Base-by-base conservation (phyloP, 164 flowering plant species). In the Annona squamosa region DNA sequence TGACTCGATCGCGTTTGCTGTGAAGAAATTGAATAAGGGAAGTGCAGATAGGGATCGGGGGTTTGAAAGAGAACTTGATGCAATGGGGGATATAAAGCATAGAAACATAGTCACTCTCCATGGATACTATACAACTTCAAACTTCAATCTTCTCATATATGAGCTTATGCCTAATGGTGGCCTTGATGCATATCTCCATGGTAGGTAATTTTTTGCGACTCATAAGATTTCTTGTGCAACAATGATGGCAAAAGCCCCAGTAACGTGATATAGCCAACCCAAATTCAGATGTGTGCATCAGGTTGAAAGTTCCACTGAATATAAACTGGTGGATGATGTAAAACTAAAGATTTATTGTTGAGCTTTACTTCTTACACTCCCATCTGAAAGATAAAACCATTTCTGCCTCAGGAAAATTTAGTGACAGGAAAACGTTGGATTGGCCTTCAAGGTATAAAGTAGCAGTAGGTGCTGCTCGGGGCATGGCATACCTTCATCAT, bases 111-210 rank as follows among this genome's bases (percentile, higher is more conserved):
- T 95, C 6, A 87, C 90, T 65, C 97, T 93, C 63, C 88, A 89
- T 80, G 99, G 98, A 78, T 92, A 93, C 68, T 95, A 82, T 85
- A 85, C 88, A 47, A 81, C 93, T 13, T 82, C 89, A 70, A 86
- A 86, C 44, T 90, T 86, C 71, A 90, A 93, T 79, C 94, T 93
- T 76, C 94, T 95, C 67, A 89, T 95, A 43, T 95, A 90, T 79
- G 98, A 91, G 74, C 87, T 93, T 1, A 95, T 95, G 99, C 96
- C 93, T 4, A 91, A 93, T 83, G 99, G 98, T 77, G 88, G 98
- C 64, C 76, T 95, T 74, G 88, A 91, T 75, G 10, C 81, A 43
- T 71, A 77, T 46, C 89, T 95, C 47, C 94, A 91, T 76, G 96
- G 97, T 92, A 87, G 48, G 66, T 3, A 46, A 1, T 37, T 66